Percentiles rank a stretch among this genome's conserved stretches.
phyloP scores from a whole-genome alignment of 169 alveolate species.

The Toxoplasma gondii region DNA sequence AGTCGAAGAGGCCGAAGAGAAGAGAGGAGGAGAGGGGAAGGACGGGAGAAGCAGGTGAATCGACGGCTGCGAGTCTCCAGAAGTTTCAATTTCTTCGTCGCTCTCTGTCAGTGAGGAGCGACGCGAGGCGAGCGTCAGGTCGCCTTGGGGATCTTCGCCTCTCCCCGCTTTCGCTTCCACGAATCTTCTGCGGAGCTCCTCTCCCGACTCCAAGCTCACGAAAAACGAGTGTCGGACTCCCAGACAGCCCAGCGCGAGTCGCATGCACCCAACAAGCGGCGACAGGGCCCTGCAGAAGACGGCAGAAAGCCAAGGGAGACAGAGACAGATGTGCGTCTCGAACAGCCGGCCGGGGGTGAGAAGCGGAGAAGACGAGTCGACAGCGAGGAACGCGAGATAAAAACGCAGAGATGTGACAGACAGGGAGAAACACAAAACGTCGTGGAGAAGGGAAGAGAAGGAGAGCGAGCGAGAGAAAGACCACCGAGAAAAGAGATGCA shows the following conservation, averaged over 20 bases:
- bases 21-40: neutral
- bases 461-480: neutral
- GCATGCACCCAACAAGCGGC: conserved; percentile 25
- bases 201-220: neutral
- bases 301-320: neutral
- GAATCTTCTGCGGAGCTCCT: neutral
- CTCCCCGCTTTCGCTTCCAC: neutral
- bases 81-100: neutral
- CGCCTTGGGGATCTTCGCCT: neutral
- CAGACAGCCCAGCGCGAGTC: conserved; percentile 28
- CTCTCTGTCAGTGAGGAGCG: neutral
- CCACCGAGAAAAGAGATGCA: neutral
- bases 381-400: neutral
- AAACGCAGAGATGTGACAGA: neutral
- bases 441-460: neutral
- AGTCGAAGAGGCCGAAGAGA: neutral
- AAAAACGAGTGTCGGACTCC: conserved; percentile 13
- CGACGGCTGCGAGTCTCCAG: neutral
- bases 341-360: neutral
- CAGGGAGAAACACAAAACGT: neutral
- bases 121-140: neutral
- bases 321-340: neutral
- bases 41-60: neutral
- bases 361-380: neutral
- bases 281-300: conserved; percentile 14